Base-by-base conservation (phyloP, 1,139 yeast genomes). In the Kodamaea fungicola region DNA sequence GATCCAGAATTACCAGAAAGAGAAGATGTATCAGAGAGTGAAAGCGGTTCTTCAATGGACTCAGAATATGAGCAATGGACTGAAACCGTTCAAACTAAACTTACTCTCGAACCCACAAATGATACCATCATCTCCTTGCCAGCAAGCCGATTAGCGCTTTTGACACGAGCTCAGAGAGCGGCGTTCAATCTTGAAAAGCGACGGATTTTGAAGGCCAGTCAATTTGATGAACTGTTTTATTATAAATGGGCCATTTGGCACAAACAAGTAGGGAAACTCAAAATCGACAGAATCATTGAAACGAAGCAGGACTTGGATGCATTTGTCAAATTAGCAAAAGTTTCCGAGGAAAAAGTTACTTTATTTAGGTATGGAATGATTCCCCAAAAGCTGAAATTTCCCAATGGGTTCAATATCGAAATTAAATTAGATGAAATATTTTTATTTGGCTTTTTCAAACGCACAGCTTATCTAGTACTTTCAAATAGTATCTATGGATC, bases 401-500 rank as follows among this genome's bases (percentile, higher is more conserved):
- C 63, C 1, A 61, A 61, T 43, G 73, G 73, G 3, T 66, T 63
- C 41, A 62, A 67, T 4, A 43, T 61, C 2, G 49, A 45, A 21
- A 21, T 45, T 9, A 41, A 42, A 19, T 31, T 45, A 7, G 29
- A 26, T 9, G 32, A 30, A 2, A 39, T 23, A 3, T 23, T 3
- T n/a, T 40, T 31, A 25, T 26, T 13, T 12, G 19, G 25, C 5
- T 24, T 36, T 9, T 33, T 43, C 31, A 36, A 33, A 25, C 30
- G 31, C 13, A 10, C 44, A 7, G 34, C 43, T 9, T 7, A 30
- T 7, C 19, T 34, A 3, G 33, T 41, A 2, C 22, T 44, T 10
- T 37, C 46, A 4, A 45, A 44, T 13, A 30, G 23, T 6, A 30
- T 47, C 8, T 44, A 44, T 34, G 36, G 35, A 25, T 31, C 39